Conservation (phyloP, 169 alveolate species). For the Cryptosporidium felis region DNA sequence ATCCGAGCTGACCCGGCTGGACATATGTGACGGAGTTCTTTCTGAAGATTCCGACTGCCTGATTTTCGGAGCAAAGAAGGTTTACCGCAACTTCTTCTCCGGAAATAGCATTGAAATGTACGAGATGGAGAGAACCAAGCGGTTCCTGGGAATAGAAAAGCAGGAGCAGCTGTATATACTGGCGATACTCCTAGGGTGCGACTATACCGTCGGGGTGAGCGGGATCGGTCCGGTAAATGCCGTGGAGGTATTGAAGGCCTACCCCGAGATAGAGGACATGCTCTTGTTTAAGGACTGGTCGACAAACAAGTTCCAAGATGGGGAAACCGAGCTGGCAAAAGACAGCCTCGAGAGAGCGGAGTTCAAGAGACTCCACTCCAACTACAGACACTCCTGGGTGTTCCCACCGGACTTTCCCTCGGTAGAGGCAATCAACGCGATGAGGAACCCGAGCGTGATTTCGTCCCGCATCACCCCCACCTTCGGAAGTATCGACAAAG, state of each 20-base stretch:
- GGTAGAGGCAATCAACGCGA: constrained; percentile 30
- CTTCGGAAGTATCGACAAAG: constrained; percentile 40
- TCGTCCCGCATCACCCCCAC: neutral
- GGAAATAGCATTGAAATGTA: constrained; percentile 87
- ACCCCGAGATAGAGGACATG: constrained; percentile 85
- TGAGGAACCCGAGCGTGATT: constrained; percentile 31
- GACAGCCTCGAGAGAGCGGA: constrained; percentile 36
- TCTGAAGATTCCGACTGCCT: constrained; percentile 95
- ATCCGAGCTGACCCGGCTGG: constrained; percentile 80
- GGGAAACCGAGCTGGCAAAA: neutral
- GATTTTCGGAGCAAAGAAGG: constrained; percentile 89
- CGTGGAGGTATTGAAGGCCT: constrained; percentile 89
- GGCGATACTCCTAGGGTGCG: constrained; percentile 93
- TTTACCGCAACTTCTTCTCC: constrained; percentile 88
- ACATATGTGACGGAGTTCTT: constrained; percentile 87
- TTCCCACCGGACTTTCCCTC: constrained; percentile 68
- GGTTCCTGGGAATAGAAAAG: constrained; percentile 83
- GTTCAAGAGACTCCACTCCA: constrained; percentile 34
- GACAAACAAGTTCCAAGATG: constrained; percentile 72
- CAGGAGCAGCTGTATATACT: constrained; percentile 84
- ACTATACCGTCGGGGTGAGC: constrained; percentile 92
- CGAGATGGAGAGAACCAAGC: constrained; percentile 77
- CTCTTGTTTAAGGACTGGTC: constrained; percentile 83
- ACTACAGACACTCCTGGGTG: constrained; percentile 58
- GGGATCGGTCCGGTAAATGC: constrained; percentile 97